phyloP scores from a whole-genome alignment of 129 eudicot genomes.

The Flaveria robusta region DNA sequence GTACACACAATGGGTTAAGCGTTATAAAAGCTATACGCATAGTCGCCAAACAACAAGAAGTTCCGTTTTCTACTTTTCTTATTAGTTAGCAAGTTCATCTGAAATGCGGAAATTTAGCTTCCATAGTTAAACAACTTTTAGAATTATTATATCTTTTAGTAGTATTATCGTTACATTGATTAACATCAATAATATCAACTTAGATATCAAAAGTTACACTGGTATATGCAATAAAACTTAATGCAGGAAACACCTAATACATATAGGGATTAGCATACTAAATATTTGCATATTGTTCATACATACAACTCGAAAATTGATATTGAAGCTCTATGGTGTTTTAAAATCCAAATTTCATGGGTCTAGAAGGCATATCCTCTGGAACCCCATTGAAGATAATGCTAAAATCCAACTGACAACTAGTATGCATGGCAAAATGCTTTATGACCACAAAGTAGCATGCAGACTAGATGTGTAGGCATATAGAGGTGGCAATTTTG shows the following conservation, averaged over 20 bases:
- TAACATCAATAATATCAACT: neutral
- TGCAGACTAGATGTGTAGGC: slow-evolving; percentile 2
- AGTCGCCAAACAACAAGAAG: neutral
- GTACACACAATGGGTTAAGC: neutral
- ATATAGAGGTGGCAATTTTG: neutral
- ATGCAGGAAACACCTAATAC: neutral
- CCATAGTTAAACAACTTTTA: neutral
- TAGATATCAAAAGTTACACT: neutral
- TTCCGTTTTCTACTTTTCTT: neutral
- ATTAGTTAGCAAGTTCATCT: neutral
- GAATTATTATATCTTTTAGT: neutral
- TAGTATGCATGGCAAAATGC: neutral
- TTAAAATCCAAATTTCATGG: neutral
- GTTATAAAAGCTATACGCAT: neutral
- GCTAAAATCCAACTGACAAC: slow-evolving; percentile 9
- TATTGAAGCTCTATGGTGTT: slow-evolving; percentile 11
- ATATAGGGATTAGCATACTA: slow-evolving; percentile 1
- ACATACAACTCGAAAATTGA: neutral
- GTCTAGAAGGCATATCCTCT: slow-evolving; percentile 11
- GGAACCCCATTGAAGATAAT: neutral
- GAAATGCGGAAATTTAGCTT: neutral
- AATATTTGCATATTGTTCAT: slow-evolving; percentile 11
- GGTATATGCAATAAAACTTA: neutral
- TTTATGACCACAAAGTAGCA: neutral
- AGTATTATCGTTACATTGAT: neutral